Conservation (phyloP, 805 yeast genomes). For the Yarrowia porcina region DNA sequence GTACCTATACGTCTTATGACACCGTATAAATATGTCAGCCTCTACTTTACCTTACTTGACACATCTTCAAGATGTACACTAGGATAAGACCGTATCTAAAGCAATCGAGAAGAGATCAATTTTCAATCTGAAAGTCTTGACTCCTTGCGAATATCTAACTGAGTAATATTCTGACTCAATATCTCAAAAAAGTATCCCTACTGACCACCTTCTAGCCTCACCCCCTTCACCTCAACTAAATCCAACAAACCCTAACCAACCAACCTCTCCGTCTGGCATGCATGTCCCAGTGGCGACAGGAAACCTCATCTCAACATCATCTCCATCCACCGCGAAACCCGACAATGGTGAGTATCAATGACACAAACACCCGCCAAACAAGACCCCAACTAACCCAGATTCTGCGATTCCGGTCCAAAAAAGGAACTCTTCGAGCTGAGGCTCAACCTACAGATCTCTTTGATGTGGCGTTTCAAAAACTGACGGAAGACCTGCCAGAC, state of each 20-base stretch:
- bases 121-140: no score
- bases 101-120: no score
- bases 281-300: constrained; percentile 2
- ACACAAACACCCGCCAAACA: neutral
- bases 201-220: no score
- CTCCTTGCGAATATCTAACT: no score
- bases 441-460: constrained; percentile 50
- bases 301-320: neutral
- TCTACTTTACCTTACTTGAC: no score
- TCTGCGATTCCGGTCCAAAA: constrained; percentile 75
- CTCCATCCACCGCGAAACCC: neutral
- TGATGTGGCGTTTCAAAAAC: constrained; percentile 41
- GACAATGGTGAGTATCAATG: constrained; percentile 1
- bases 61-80: no score
- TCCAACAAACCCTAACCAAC: neutral
- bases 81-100: no score
- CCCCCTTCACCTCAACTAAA: no score
- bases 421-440: constrained; percentile 72
- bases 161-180: no score
- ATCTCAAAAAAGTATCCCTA: no score
- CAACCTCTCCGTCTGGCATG: neutral
- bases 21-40: no score
- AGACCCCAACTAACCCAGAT: constrained; percentile 42
- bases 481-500: neutral
- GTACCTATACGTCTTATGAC: no score